Conservation (phyloP, 192 early-diverging fungal genomes). For the Phlyctochytrium bullatum region DNA sequence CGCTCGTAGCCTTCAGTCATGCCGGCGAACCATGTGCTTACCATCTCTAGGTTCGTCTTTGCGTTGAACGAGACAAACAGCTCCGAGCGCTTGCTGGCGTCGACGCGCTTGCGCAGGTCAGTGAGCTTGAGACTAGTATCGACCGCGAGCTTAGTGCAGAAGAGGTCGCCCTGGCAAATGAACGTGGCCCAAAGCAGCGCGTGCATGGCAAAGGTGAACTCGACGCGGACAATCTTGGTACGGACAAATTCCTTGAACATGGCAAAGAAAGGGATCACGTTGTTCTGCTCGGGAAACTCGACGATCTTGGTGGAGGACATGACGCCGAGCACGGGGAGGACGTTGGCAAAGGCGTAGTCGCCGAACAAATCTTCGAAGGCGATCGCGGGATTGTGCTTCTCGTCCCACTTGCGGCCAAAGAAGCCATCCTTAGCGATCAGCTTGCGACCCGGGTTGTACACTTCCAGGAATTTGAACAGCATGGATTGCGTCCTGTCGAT, state of each 20-base stretch:
- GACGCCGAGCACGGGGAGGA: too few relatives aligned
- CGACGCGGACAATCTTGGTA: not conserved
- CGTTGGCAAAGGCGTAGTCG: too few relatives aligned
- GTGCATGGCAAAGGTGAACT: not conserved
- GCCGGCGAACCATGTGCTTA: not conserved
- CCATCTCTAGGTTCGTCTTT: not conserved
- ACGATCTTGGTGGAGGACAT: too few relatives aligned
- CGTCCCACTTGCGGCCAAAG: too few relatives aligned
- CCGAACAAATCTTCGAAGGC: too few relatives aligned
- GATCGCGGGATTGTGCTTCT: too few relatives aligned
- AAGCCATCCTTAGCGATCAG: too few relatives aligned
- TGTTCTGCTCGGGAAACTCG: not conserved
- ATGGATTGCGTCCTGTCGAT: too few relatives aligned
- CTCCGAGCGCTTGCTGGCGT: not conserved
- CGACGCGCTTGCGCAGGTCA: not conserved
- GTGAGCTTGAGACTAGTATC: not conserved
- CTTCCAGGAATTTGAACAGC: too few relatives aligned
- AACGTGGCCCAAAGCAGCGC: not conserved
- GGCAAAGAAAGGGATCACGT: not conserved
- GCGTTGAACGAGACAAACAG: not conserved
- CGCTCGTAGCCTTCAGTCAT: not conserved
- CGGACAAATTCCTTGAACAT: not conserved
- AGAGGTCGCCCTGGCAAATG: not conserved
- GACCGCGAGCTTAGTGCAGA: not conserved
- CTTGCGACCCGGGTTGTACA: too few relatives aligned